A percentile compares a stretch with the other conserved stretches of the same genome.
phyloP scores from a whole-genome alignment of 2,329 filamentous ascomycete genomes.

The Fusarium gaditjirri region DNA sequence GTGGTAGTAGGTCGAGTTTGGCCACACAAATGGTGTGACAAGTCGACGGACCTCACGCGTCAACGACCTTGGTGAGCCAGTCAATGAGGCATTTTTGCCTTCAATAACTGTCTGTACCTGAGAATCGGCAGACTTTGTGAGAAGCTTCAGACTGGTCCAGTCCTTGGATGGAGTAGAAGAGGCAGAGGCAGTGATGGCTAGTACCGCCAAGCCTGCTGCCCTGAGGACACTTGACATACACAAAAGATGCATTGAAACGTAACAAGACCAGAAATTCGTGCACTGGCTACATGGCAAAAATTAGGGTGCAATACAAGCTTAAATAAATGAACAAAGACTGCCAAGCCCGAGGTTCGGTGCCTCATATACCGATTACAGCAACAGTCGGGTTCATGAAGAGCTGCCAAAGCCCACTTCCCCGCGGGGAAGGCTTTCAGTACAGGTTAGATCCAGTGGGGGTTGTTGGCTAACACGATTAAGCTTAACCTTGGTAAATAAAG shows the following conservation, averaged over 20 bases:
- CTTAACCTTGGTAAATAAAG: constrained; percentile 1
- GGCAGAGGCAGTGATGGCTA: background rate
- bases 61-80: constrained; percentile 3
- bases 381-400: background rate
- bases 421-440: background rate
- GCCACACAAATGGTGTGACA: constrained; percentile 11
- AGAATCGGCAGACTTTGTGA: background rate
- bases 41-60: constrained; percentile 11
- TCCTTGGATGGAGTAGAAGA: background rate
- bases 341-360: constrained; percentile 25
- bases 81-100: constrained; percentile 2
- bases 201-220: background rate
- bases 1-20: constrained; percentile 10
- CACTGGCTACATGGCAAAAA: background rate
- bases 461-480: background rate
- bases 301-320: background rate
- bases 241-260: background rate
- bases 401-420: constrained; percentile 5
- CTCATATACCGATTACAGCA: constrained; percentile 3
- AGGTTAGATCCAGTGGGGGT: constrained; percentile 3
- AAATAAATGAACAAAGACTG: background rate
- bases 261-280: no score
- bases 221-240: background rate
- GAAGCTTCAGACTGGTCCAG: constrained; percentile 2
- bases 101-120: background rate